Evolutionary conservation across 805 yeast genomes (phyloP), one percentile per base, ranked within the genome.

Genomic region (Candida piceae): DNA sequence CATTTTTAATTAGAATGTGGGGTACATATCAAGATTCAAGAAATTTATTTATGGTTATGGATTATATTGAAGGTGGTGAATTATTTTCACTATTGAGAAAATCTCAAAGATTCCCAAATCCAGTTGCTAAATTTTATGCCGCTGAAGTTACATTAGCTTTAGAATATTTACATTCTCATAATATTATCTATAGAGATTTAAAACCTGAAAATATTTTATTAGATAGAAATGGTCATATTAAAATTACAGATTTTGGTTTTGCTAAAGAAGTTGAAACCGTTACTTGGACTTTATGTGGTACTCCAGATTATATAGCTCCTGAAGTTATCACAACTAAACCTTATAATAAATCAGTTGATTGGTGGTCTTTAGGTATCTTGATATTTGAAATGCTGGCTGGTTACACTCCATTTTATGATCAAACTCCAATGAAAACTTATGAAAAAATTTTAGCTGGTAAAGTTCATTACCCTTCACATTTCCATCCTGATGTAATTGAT

Each of bases 321-420:
- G 81, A 76, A 50, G 80, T 76, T n/a, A 76, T 76, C 18, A 74
- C 81, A 4, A 73, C 78, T 9, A 72, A 75, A 47, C 80, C 81
- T 3, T 76, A 76, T 57, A 76, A 76, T 55, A 75, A 75, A 49
- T 70, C 78, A 3, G 80, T 76, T 17, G 81, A 76, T 55, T 76
- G 80, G 80, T 76, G 81, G 81, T 72, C 78, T 2, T 68, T 76
- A 45, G 81, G 81, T 20, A 74, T 76, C 16, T 63, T 76, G 40
- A 75, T 76, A 28, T 76, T 67, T 48, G 81, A 76, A 58, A 76
- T 76, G 81, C 59, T 76, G 41, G 74, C 78, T 3, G 81, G 81
- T 16, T 73, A 70, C 47, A 76, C 81, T 1, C 81, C 81, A 19
- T 76, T 76, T 50, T 76, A 74, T 54, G 81, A 76, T 49, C 74